A percentile compares a stretch with the other conserved stretches of the same genome.
These are phyloP conservation scores for Astraeus odoratus DNA, from an alignment of 768 basidiomycete species.

Conservation along the genomic window DNA sequence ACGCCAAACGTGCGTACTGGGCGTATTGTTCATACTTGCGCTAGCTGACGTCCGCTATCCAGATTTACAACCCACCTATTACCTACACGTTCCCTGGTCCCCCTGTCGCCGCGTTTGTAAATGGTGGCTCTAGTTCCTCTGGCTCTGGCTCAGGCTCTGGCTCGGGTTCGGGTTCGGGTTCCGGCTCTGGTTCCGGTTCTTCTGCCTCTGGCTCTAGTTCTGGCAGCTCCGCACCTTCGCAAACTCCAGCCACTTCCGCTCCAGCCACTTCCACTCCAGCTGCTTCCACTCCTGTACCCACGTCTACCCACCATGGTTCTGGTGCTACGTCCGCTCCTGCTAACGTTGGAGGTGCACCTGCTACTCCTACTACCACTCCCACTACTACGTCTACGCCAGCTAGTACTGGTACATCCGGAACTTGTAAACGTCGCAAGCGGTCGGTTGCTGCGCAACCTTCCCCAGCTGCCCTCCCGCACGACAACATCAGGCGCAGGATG, in stretches of 20 bases:
- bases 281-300: too few relatives aligned
- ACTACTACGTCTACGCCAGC: background rate
- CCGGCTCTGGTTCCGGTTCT: background rate
- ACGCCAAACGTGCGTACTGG: conserved; percentile 33
- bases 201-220: too few relatives aligned
- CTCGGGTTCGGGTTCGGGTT: conserved; percentile 1
- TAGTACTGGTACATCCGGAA: background rate
- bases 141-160: conserved; percentile 4
- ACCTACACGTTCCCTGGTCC: conserved; percentile 50
- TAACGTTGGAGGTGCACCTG: background rate
- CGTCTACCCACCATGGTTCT: background rate
- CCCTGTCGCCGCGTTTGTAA: conserved; percentile 35
- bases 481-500: background rate
- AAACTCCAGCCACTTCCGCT: too few relatives aligned
- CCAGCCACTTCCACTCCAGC: too few relatives aligned
- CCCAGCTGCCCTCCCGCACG: background rate
- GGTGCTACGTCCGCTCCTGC: background rate
- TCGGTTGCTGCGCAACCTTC: background rate
- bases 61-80: conserved; percentile 23
- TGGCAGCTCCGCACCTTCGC: too few relatives aligned
- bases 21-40: background rate
- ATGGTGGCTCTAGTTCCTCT: conserved; percentile 7
- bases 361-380: background rate
- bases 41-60: background rate
- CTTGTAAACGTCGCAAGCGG: background rate